Evolutionary conservation across 805 yeast species (phyloP).

Genomic region (Barnettozyma sp.): DNA sequence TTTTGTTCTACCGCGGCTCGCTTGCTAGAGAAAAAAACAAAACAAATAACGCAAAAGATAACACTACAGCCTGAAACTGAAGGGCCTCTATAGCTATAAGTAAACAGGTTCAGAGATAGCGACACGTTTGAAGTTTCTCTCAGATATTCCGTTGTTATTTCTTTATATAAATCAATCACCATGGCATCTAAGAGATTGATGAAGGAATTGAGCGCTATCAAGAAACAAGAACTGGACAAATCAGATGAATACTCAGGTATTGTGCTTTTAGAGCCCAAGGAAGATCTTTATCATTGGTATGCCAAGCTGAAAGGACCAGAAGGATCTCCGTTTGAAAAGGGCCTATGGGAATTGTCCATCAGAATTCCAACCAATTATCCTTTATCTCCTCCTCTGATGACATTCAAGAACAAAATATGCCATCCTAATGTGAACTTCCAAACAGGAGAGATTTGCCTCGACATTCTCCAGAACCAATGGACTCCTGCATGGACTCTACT

Average conservation of each 20-base stretch:
- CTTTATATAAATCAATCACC: too few relatives aligned
- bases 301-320: conserved; percentile 45
- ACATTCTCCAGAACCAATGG: conserved; percentile 56
- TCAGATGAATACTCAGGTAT: conserved; percentile 28
- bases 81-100: too few relatives aligned
- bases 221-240: conserved; percentile 25
- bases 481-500: conserved; percentile 68
- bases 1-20: background rate
- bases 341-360: conserved; percentile 45
- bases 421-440: conserved; percentile 44
- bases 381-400: conserved; percentile 47
- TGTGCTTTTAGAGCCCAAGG: conserved; percentile 38
- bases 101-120: too few relatives aligned
- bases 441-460: conserved; percentile 67
- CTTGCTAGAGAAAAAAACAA: background rate
- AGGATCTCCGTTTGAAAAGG: conserved; percentile 46
- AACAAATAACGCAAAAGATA: background rate
- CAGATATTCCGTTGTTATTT: too few relatives aligned
- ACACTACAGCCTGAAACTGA: too few relatives aligned
- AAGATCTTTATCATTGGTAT: conserved; percentile 45
- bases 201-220: conserved; percentile 29
- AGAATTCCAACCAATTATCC: conserved; percentile 47
- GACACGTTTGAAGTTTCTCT: too few relatives aligned
- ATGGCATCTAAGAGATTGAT: conserved; percentile 31
- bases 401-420: conserved; percentile 36